Percentiles rank a stretch among this genome's conserved stretches.
Conservation (phyloP, 345 rosid species). For the Syzygium oleosum region DNA sequence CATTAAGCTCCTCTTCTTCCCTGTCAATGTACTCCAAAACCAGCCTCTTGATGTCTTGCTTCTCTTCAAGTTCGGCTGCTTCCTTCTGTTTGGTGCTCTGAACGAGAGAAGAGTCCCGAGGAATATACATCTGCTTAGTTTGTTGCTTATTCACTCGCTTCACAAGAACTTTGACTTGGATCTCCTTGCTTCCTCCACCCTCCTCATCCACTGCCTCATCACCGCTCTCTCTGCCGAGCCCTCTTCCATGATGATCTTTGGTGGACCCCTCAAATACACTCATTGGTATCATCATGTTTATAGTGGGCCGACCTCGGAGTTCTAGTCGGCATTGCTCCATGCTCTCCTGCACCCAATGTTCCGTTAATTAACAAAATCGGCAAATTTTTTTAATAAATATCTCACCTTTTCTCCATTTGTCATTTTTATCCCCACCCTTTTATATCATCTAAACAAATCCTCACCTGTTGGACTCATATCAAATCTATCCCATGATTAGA, state of each 20-base stretch:
- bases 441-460: not conserved
- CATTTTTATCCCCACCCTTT: not conserved
- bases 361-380: not conserved
- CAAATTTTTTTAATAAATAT: not conserved
- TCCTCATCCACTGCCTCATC: conserved; percentile 76
- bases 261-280: conserved; percentile 84
- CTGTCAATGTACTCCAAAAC: conserved; percentile 94
- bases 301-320: conserved; percentile 71
- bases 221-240: conserved; percentile 63
- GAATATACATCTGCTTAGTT: conserved; percentile 85
- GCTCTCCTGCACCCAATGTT: conserved; percentile 65
- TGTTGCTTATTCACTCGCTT: conserved; percentile 98
- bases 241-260: conserved; percentile 77
- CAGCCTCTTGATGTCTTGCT: conserved; percentile 93
- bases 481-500: not conserved
- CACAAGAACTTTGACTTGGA: conserved; percentile 93
- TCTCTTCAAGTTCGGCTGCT: conserved; percentile 96
- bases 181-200: conserved; percentile 62
- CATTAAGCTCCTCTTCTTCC: conserved; percentile 87
- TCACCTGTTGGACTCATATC: not conserved
- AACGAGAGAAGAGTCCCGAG: conserved; percentile 73
- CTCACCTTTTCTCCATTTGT: not conserved
- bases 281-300: conserved; percentile 92
- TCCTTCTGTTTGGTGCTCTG: conserved; percentile 98
- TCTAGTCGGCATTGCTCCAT: conserved; percentile 95